These are phyloP conservation scores for Austropuccinia psidii DNA, from an alignment of 1,284 basidiomycete genomes.

Conservation along the genomic window DNA sequence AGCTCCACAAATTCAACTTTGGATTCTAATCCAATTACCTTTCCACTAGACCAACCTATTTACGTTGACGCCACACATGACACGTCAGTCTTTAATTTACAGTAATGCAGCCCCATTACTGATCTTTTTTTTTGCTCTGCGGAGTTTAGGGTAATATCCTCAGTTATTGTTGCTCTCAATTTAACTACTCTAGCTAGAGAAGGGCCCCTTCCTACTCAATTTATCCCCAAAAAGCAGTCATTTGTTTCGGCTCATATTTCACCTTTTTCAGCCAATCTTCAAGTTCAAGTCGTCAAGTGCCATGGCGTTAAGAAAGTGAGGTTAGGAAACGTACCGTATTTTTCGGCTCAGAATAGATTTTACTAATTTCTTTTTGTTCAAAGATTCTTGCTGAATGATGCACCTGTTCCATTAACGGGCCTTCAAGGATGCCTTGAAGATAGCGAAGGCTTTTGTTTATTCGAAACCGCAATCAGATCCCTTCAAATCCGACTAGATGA, in stretches of 20 bases:
- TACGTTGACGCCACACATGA: conserved; percentile 82
- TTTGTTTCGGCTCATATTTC: conserved; percentile 52
- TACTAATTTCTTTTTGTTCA: background rate
- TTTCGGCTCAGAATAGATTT: background rate
- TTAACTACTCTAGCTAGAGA: conserved; percentile 60
- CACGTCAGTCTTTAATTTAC: conserved; percentile 22
- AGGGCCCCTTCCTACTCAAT: conserved; percentile 64
- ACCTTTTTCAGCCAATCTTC: conserved; percentile 57
- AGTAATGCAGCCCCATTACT: too few relatives aligned
- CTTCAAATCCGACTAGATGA: background rate
- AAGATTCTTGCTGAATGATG: background rate
- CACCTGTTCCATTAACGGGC: background rate
- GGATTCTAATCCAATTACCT: conserved; percentile 60
- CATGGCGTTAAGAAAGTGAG: conserved; percentile 2
- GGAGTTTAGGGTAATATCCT: conserved; percentile 39
- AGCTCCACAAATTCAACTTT: conserved; percentile 72
- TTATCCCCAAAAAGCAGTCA: conserved; percentile 58
- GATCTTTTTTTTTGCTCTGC: too few relatives aligned
- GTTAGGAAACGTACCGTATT: too few relatives aligned
- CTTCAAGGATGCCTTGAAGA: background rate
- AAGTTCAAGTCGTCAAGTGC: conserved; percentile 59
- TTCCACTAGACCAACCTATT: conserved; percentile 69
- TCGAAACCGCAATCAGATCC: background rate
- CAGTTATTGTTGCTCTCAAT: conserved; percentile 55
- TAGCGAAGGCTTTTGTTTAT: background rate